Base-by-base conservation (phyloP, 495 filamentous ascomycete species). In the Rostrohypoxylon terebratum region DNA sequence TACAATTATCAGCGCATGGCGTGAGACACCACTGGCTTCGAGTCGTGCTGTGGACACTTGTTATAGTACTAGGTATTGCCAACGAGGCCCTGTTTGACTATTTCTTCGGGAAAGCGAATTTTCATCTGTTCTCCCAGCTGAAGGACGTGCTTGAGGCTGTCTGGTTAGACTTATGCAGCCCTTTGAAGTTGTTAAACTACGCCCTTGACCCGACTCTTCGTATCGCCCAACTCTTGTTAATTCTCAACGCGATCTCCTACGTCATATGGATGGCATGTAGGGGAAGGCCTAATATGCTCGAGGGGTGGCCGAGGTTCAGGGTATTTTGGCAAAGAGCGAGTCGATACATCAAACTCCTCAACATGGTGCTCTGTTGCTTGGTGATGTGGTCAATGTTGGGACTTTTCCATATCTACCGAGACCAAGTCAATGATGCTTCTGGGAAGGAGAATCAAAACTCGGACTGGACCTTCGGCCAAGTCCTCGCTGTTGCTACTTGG, bases 331-430 rank as follows among this genome's bases (percentile, higher is more conserved):
- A 59, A 13, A 42, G 14, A 38, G 14, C 28, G 20, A 8, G 4
- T 1, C 42, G n/a, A 20, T 66, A 44, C 13, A 59, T 65, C 11
- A 44, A 38, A 20, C 4, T 31, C 2, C 16, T 66, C 8, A 60
- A 66, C 31, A 14, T 33, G 21, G 36, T 57, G 7, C 1, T 60
- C 14, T 64, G 16, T 21, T 60, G 18, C 11, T 3, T 61, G 54
- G 28, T 71, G 31, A 71, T 71, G 68, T 71, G 68, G 68, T 25
- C 53, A 10, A 65, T 71, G 45, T n/a, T 71, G 8, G 54, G 16
- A 14, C 18, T 61, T n/a, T 71, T 71, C 44, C 33, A 59, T 13
- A n/a, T 6, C 2, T 71, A 61, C n/a, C 50, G 68, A 16, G 53
- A 42, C 16, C 1, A 13, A 1, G 61, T 66, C 2, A 48, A 64